A percentile compares a stretch with the other conserved stretches of the same genome.
Evolutionary conservation across 2,329 filamentous ascomycete species (phyloP).

Genomic region (Aureobasidium sp.): DNA sequence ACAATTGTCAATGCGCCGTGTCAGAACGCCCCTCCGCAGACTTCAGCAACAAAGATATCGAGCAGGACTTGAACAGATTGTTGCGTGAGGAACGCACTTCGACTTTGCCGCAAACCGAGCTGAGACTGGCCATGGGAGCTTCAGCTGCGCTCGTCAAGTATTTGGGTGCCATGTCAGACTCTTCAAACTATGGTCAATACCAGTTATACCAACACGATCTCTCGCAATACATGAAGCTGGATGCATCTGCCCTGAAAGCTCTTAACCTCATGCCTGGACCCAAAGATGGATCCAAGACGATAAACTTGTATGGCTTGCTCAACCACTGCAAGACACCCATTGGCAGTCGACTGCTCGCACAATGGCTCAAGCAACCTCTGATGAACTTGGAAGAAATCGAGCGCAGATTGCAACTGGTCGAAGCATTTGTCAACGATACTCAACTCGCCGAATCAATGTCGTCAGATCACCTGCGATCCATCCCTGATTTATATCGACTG

Average conservation of each 20-base stretch:
- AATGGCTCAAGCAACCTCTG: conserved; percentile 95
- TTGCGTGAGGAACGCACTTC: conserved; percentile 78
- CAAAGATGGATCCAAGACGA: conserved; percentile 89
- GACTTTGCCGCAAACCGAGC: conserved; percentile 76
- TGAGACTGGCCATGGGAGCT: conserved; percentile 93
- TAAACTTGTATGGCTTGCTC: conserved; percentile 88
- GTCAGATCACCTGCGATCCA: conserved; percentile 85
- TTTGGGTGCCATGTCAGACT: conserved; percentile 77
- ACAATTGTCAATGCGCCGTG: conserved; percentile 84
- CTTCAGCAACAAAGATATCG: conserved; percentile 84
- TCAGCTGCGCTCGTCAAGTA: conserved; percentile 93
- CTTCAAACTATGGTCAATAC: conserved; percentile 94
- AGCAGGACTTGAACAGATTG: conserved; percentile 82
- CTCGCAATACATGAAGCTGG: conserved; percentile 96
- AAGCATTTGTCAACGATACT: conserved; percentile 88
- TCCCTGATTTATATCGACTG: conserved; percentile 87
- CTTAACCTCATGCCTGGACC: conserved; percentile 96
- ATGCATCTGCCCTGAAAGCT: conserved; percentile 86
- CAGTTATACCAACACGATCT: conserved; percentile 96
- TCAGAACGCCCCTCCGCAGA: conserved; percentile 69
- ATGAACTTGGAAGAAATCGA: conserved; percentile 89
- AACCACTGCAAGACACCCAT: conserved; percentile 98
- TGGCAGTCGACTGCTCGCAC: conserved; percentile 78
- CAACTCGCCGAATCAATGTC: conserved; percentile 93
- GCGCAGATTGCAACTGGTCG: conserved; percentile 84